Evolutionary conservation across 179 eudicot genomes (phyloP).

Genomic region (Gypsophila paniculata): DNA sequence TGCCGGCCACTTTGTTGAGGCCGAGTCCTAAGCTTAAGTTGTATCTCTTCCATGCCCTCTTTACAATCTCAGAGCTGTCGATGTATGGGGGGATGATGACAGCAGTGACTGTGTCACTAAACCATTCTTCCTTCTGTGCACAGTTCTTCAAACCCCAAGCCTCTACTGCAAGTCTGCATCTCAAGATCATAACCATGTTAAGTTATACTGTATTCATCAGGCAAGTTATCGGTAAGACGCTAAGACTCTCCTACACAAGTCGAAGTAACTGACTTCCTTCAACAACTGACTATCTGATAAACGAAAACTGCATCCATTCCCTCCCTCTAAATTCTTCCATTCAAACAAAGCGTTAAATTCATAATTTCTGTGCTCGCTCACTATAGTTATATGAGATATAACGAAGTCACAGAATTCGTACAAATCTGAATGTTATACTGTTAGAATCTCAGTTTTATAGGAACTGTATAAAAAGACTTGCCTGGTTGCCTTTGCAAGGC

Average conservation of each 20-base stretch:
- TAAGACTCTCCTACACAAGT: neutral
- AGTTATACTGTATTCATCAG: neutral
- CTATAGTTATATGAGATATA: neutral
- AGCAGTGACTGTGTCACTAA: slow-evolving; percentile 96
- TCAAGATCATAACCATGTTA: slow-evolving; percentile 24
- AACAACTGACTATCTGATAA: no score
- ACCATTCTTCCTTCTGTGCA: slow-evolving; percentile 92
- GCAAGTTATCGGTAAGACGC: neutral
- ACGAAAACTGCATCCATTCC: no score
- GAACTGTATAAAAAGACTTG: slow-evolving; percentile 14
- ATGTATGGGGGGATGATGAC: slow-evolving; percentile 78
- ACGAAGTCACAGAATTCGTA: neutral
- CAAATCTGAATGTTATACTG: neutral
- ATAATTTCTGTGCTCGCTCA: no score
- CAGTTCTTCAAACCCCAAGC: slow-evolving; percentile 99
- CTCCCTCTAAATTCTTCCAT: neutral
- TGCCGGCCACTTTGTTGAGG: slow-evolving; percentile 95
- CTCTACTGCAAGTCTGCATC: slow-evolving; percentile 87
- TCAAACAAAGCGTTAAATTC: neutral
- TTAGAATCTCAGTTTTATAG: neutral
- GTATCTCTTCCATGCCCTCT: slow-evolving; percentile 88
- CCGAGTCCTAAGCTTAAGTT: slow-evolving; percentile 96
- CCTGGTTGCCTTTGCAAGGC: slow-evolving; percentile 93
- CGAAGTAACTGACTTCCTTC: neutral
- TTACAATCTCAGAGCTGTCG: slow-evolving; percentile 72